These are phyloP conservation scores for Coemansia umbellata DNA, from an alignment of 192 early-diverging fungal species.

Conservation along the genomic window DNA sequence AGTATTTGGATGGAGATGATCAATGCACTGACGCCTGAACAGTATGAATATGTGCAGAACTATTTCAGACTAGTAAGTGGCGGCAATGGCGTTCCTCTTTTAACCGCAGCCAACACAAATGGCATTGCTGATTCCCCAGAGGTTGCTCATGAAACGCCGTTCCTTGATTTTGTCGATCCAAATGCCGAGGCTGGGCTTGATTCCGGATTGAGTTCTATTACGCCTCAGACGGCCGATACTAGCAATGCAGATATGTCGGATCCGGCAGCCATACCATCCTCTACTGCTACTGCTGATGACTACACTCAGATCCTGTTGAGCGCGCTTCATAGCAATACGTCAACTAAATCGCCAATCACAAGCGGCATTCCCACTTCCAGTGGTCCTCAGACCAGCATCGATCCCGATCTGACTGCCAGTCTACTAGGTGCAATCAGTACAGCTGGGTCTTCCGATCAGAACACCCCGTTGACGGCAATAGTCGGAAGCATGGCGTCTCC, in stretches of 20 bases:
- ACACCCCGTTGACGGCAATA: too few species aligned
- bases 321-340: constrained; percentile 5
- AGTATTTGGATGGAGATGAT: constrained; percentile 4
- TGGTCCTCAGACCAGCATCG: too few species aligned
- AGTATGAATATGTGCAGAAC: constrained; percentile 26
- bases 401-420: too few species aligned
- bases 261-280: not conserved
- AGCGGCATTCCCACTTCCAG: too few species aligned
- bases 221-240: not conserved
- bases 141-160: constrained; percentile 16
- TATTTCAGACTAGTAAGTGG: constrained; percentile 9
- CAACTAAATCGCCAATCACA: too few species aligned
- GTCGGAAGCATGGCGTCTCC: too few species aligned
- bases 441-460: too few species aligned
- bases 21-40: constrained; percentile 18
- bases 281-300: not conserved
- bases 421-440: too few species aligned
- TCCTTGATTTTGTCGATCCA: constrained; percentile 41
- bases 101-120: constrained; percentile 9
- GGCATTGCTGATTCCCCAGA: not conserved
- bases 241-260: not conserved
- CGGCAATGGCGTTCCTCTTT: constrained; percentile 13
- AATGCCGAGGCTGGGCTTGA: constrained; percentile 10
- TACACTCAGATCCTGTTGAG: constrained; percentile 10
- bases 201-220: not conserved